Conservation (phyloP, 192 early-diverging fungal genomes). For the Coemansia sp. region DNA sequence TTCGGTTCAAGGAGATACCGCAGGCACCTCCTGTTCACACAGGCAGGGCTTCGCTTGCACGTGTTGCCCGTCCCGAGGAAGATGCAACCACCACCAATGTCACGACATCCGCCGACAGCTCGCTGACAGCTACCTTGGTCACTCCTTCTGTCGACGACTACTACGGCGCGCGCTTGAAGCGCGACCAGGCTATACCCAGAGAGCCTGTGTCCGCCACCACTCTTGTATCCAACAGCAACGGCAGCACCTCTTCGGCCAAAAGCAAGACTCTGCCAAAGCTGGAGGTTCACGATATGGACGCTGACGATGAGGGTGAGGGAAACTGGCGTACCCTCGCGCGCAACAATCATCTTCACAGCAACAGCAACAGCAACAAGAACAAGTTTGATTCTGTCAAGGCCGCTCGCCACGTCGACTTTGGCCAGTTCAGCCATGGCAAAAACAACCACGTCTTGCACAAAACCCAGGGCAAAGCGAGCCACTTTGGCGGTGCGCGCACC, state of each 20-base stretch:
- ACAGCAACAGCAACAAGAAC: neutral
- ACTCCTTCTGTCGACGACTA: slow-evolving; percentile 51
- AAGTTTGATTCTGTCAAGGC: neutral
- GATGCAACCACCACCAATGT: neutral
- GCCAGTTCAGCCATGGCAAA: slow-evolving; percentile 1
- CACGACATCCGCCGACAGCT: slow-evolving; percentile 47
- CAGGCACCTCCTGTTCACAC: slow-evolving; percentile 5
- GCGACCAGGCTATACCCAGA: neutral
- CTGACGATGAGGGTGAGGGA: slow-evolving; percentile 42
- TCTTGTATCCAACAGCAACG: slow-evolving; percentile 1
- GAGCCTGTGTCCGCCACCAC: slow-evolving; percentile 10
- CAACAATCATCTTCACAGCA: neutral
- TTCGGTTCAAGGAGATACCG: slow-evolving; percentile 22
- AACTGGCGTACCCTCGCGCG: slow-evolving; percentile 18
- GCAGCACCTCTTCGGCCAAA: neutral
- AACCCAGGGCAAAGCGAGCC: neutral
- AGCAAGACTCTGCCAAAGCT: neutral
- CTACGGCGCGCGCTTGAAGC: slow-evolving; percentile 16
- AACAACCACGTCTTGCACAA: neutral
- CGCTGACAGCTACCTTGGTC: slow-evolving; percentile 49
- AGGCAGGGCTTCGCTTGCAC: slow-evolving; percentile 19
- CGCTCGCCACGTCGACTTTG: neutral
- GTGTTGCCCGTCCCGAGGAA: slow-evolving; percentile 11
- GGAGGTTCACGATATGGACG: slow-evolving; percentile 28
- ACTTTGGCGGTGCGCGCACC: too few relatives aligned